Evolutionary conservation across 2,329 filamentous ascomycete genomes (phyloP).

Genomic region (Fusarium heterosporum): DNA sequence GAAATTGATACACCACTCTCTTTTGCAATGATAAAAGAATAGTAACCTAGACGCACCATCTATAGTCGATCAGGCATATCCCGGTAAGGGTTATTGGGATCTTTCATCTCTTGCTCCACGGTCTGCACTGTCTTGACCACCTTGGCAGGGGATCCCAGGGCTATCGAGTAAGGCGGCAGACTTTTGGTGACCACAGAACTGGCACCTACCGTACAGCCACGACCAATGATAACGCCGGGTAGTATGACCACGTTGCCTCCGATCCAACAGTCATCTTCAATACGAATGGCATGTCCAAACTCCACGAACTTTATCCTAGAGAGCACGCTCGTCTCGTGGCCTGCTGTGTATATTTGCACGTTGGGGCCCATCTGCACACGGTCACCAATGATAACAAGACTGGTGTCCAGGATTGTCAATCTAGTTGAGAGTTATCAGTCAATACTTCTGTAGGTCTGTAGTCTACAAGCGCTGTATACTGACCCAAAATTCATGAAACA

Average conservation of each 20-base stretch:
- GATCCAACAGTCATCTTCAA: conserved; percentile 68
- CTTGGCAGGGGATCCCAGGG: conserved; percentile 60
- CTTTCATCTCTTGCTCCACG: conserved; percentile 48
- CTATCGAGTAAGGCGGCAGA: conserved; percentile 61
- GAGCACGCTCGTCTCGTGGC: conserved; percentile 74
- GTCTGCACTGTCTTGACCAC: conserved; percentile 61
- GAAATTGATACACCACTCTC: too few species aligned
- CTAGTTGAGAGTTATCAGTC: conserved; percentile 39
- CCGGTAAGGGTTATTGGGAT: conserved; percentile 43
- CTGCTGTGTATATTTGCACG: conserved; percentile 76
- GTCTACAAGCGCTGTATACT: not conserved
- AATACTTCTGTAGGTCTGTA: rapidly evolving
- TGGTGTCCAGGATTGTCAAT: conserved; percentile 78
- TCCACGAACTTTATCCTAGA: conserved; percentile 61
- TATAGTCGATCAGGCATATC: conserved; percentile 47
- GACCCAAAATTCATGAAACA: conserved; percentile 69
- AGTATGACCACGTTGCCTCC: conserved; percentile 63
- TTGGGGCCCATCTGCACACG: conserved; percentile 79
- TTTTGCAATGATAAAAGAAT: too few species aligned
- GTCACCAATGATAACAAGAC: conserved; percentile 74
- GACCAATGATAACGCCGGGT: conserved; percentile 65
- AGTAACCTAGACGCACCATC: not conserved
- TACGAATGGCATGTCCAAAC: conserved; percentile 59
- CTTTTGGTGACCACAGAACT: conserved; percentile 63
- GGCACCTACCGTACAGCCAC: conserved; percentile 63